Conservation (phyloP, 148 eudicot species). For the Tetragonia tetragonoides region DNA sequence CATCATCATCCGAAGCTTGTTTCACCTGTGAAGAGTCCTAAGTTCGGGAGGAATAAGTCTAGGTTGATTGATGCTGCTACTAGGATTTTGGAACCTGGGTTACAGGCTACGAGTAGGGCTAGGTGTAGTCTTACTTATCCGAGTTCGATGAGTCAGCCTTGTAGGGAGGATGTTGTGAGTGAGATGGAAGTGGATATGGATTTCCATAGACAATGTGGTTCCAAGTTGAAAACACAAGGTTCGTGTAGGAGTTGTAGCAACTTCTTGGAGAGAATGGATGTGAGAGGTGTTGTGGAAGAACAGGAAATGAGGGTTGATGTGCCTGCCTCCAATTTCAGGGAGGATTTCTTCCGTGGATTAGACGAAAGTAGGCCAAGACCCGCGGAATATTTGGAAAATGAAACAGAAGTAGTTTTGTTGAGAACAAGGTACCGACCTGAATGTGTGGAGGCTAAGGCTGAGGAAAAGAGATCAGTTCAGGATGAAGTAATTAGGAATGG, state of each 20-base stretch:
- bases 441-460: slow-evolving; percentile 14
- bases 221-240: slow-evolving; percentile 28
- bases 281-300: slow-evolving; percentile 26
- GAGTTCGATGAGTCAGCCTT: slow-evolving; percentile 20
- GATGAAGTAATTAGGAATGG: slow-evolving; percentile 22
- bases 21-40: slow-evolving; percentile 78
- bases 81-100: slow-evolving; percentile 86
- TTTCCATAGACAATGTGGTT: slow-evolving; percentile 22
- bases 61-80: slow-evolving; percentile 84
- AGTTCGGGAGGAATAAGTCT: slow-evolving; percentile 39
- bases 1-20: slow-evolving; percentile 50
- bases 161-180: slow-evolving; percentile 22
- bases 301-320: slow-evolving; percentile 24
- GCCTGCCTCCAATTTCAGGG: slow-evolving; percentile 29
- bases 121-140: slow-evolving; percentile 68
- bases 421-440: slow-evolving; percentile 36
- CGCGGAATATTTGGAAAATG: slow-evolving; percentile 38
- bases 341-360: slow-evolving; percentile 26
- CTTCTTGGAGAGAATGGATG: slow-evolving; percentile 34
- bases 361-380: slow-evolving; percentile 34
- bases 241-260: slow-evolving; percentile 72
- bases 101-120: slow-evolving; percentile 54
- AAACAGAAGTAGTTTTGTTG: slow-evolving; percentile 46
- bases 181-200: slow-evolving; percentile 30
- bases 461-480: slow-evolving; percentile 20